These are phyloP conservation scores for Chaetoceros muelleri DNA, from an alignment of 108 stramenopile species.

Conservation along the genomic window DNA sequence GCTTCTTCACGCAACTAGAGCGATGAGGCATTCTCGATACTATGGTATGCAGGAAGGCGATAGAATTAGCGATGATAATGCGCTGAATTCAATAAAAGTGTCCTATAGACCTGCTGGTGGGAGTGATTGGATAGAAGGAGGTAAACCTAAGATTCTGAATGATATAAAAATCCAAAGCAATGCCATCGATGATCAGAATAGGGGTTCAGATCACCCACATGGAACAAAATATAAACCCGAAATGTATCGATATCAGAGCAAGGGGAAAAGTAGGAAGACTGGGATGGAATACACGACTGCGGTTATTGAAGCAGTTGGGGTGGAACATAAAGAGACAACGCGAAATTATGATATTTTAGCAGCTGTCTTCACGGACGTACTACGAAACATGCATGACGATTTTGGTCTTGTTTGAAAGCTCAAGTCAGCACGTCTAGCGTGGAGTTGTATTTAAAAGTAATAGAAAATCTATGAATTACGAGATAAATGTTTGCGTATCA, in stretches of 20 bases:
- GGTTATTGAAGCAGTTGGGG: slow-evolving; percentile 78
- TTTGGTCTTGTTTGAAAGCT: slow-evolving; percentile 45
- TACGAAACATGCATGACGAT: slow-evolving; percentile 70
- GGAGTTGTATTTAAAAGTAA: too few relatives aligned
- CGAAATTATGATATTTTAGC: slow-evolving; percentile 82
- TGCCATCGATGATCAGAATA: slow-evolving; percentile 25
- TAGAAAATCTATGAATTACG: background rate
- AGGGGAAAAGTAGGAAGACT: slow-evolving; percentile 51
- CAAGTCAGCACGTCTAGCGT: too few relatives aligned
- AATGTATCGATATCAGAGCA: slow-evolving; percentile 66
- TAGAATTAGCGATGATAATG: slow-evolving; percentile 32
- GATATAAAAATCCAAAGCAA: slow-evolving; percentile 12
- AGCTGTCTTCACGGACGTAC: slow-evolving; percentile 71
- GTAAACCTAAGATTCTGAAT: slow-evolving; percentile 27
- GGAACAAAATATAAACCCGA: slow-evolving; percentile 79
- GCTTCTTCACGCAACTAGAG: slow-evolving; percentile 73
- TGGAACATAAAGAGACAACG: slow-evolving; percentile 87
- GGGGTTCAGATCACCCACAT: slow-evolving; percentile 64
- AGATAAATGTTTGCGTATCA: background rate
- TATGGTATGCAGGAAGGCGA: slow-evolving; percentile 23
- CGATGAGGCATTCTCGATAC: slow-evolving; percentile 33
- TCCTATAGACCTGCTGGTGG: slow-evolving; percentile 67
- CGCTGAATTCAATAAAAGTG: slow-evolving; percentile 55
- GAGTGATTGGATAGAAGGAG: slow-evolving; percentile 66
- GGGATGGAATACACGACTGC: slow-evolving; percentile 79